Conservation (phyloP, 768 basidiomycete genomes). For the Pulveroboletus frians region DNA sequence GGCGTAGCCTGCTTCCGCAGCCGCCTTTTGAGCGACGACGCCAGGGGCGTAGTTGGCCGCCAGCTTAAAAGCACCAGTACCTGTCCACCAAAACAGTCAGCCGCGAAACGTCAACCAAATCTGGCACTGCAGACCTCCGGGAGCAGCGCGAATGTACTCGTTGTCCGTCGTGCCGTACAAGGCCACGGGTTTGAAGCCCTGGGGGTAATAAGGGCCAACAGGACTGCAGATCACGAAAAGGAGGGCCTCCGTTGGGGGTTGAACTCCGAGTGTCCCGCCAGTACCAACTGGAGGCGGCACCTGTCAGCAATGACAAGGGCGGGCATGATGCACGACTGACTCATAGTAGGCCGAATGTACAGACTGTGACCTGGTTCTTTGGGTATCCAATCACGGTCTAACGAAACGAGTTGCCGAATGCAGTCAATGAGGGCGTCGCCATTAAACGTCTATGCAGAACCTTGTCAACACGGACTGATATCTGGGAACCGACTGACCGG, state of each 20-base stretch:
- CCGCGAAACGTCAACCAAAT: neutral
- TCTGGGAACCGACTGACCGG: slow-evolving; percentile 44
- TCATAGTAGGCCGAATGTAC: slow-evolving; percentile 83
- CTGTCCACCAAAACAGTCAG: slow-evolving; percentile 30
- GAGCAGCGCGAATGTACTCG: slow-evolving; percentile 77
- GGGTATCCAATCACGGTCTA: slow-evolving; percentile 92
- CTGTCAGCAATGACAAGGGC: slow-evolving; percentile 2
- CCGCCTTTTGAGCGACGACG: slow-evolving; percentile 77
- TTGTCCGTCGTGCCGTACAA: slow-evolving; percentile 65
- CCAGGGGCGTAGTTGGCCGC: slow-evolving; percentile 88
- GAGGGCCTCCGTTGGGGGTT: slow-evolving; percentile 62
- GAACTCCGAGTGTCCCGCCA: slow-evolving; percentile 41
- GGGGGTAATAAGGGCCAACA: slow-evolving; percentile 75
- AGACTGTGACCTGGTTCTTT: slow-evolving; percentile 82
- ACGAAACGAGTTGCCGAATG: slow-evolving; percentile 78
- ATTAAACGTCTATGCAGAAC: slow-evolving; percentile 58
- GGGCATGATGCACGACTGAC: slow-evolving; percentile 23
- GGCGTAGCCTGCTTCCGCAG: slow-evolving; percentile 69
- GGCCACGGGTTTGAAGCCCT: slow-evolving; percentile 89
- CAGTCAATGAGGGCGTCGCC: slow-evolving; percentile 68
- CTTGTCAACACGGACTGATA: slow-evolving; percentile 2
- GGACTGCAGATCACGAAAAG: slow-evolving; percentile 61
- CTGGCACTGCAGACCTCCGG: slow-evolving; percentile 52
- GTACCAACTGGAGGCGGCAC: slow-evolving; percentile 61
- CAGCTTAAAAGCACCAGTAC: slow-evolving; percentile 84